These are phyloP conservation scores for Saturnispora diversa DNA, from an alignment of 805 yeast genomes.

Conservation along the genomic window DNA sequence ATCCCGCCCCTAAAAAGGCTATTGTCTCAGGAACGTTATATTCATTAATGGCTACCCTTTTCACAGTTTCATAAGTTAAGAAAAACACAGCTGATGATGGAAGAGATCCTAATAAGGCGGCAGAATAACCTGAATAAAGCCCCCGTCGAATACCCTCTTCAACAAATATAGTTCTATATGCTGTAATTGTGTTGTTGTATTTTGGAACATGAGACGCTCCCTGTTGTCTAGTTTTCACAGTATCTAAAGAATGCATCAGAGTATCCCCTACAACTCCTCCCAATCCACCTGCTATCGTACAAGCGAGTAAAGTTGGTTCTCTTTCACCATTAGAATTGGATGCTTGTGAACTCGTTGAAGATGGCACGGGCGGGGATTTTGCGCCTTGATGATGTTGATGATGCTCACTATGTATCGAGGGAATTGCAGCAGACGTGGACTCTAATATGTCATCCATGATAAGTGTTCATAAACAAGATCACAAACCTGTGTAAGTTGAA, in stretches of 20 bases:
- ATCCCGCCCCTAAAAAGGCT: constrained; percentile 77
- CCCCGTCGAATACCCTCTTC: constrained; percentile 87
- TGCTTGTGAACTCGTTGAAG: not conserved
- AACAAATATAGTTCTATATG: constrained; percentile 62
- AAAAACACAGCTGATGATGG: constrained; percentile 95
- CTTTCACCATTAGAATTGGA: not conserved
- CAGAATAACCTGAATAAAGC: constrained; percentile 83
- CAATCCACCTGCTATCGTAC: constrained; percentile 84
- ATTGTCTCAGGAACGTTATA: constrained; percentile 66
- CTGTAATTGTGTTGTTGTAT: constrained; percentile 67
- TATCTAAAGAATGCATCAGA: constrained; percentile 90
- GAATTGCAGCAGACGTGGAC: constrained; percentile 2
- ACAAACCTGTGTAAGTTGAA: constrained; percentile 4
- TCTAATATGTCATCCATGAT: not conserved
- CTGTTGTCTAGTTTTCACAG: constrained; percentile 95
- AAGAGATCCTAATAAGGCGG: constrained; percentile 86
- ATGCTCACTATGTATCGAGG: constrained; percentile 1
- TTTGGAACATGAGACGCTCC: constrained; percentile 69
- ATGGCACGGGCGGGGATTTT: not conserved
- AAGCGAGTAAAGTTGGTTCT: constrained; percentile 42
- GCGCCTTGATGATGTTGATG: not conserved
- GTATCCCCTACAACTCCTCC: constrained; percentile 94
- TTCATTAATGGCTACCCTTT: constrained; percentile 59
- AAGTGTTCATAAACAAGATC: not conserved
- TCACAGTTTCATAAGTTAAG: constrained; percentile 78